Evolutionary conservation across 768 basidiomycete species (phyloP), one percentile per base, ranked within the genome.

Genomic region (Candolleomyces eurysporus): DNA sequence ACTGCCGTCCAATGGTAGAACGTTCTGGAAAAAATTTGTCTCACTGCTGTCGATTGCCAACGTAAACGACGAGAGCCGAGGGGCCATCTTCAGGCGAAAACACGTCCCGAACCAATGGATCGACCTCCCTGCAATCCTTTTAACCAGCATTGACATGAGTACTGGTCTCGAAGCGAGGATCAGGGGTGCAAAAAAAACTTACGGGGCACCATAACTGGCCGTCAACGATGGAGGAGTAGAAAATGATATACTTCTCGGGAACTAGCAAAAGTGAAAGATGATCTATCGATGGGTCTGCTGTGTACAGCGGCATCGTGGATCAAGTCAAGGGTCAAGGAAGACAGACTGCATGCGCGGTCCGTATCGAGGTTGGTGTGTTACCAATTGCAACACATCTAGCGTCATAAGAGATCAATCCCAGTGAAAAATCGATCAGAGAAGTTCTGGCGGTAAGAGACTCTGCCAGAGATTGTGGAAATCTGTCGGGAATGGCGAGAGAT

Each of bases 161-260:
- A 26, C 56, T 45, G 61, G 45, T 45, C 54, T 54, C 13, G 45
- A 53, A 32, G 19, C 43, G n/a, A 52, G 17, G 7, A 52, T 53
- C 17, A 14, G 53, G 32, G 30, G 30, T n/a, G n/a, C 48, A 64
- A 61, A 60, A 61, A 60, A 58, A n/a, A 78, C 80, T 51, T 65
- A 91, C 90, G 26, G 87, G 82, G 68, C 90, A 92, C 90, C 91
- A 92, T 68, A 86, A 72, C 58, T 75, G 70, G 30, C 85, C 89
- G 61, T 83, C 78, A 1, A 84, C 80, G 54, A 86, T 76, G 19
- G 88, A 90, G 10, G 90, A 82, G 63, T 87, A 91, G 70, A 92
- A 90, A n/a, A 92, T 74, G 30, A 91, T 58, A 61, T 80, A 90
- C 16, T 76, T 68, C 46, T 85, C 84, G n/a, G 78, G 72, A 10